phyloP scores from a whole-genome alignment of 768 basidiomycete genomes.

The Coprinopsis cinerea region DNA sequence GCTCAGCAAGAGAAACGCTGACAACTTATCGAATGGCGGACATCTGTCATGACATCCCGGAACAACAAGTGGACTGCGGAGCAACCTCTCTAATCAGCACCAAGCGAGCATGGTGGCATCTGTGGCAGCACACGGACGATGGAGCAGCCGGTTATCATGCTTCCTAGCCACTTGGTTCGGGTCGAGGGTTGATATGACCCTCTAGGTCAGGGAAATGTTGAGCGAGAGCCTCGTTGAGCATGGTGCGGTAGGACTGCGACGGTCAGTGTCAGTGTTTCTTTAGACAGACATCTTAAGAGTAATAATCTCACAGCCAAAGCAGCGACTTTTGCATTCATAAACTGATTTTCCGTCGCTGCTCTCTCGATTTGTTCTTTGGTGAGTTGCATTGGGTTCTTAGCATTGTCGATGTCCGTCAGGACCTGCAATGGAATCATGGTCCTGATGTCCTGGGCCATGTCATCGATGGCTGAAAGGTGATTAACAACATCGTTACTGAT shows the following conservation, averaged over 20 bases:
- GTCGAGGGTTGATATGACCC: constrained; percentile 15
- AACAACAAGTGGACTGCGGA: no score
- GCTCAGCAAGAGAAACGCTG: no score
- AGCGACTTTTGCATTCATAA: constrained; percentile 84
- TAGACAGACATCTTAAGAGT: neutral
- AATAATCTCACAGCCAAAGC: constrained; percentile 63
- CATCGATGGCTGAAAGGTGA: constrained; percentile 62
- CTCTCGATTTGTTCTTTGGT: constrained; percentile 78
- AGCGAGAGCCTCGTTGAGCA: constrained; percentile 63
- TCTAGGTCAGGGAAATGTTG: constrained; percentile 70
- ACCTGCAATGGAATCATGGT: constrained; percentile 75
- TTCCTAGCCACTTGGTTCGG: neutral
- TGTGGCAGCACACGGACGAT: no score
- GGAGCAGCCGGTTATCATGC: no score
- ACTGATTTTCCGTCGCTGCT: constrained; percentile 84
- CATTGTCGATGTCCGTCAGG: constrained; percentile 71
- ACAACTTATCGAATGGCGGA: no score
- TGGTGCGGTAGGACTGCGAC: constrained; percentile 60
- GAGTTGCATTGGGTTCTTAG: constrained; percentile 75
- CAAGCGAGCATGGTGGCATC: no score
- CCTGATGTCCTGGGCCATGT: constrained; percentile 53
- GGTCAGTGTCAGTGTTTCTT: constrained; percentile 6
- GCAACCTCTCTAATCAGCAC: no score
- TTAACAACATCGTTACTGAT: constrained; percentile 68
- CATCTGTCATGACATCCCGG: no score